These are phyloP conservation scores for Rubia tinctorum DNA, from an alignment of 305 asterid genomes.

Conservation along the genomic window DNA sequence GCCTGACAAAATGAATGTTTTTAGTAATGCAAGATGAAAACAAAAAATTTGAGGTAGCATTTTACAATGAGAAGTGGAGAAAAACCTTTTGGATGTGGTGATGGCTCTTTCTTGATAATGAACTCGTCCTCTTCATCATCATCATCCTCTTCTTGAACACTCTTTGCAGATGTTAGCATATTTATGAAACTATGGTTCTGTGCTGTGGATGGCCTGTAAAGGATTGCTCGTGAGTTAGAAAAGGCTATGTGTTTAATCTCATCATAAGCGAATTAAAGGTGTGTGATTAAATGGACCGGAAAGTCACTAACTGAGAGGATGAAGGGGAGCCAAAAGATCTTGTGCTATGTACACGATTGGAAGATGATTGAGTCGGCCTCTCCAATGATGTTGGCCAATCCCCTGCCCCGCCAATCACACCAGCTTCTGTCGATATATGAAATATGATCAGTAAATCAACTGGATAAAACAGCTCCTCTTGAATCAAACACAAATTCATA, in stretches of 20 bases:
- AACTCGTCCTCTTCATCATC: constrained; percentile 77
- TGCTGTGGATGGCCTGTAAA: constrained; percentile 64
- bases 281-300: constrained; percentile 17
- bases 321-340: constrained; percentile 63
- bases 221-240: constrained; percentile 10
- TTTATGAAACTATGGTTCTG: constrained; percentile 67
- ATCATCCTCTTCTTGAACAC: constrained; percentile 73
- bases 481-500: background rate
- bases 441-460: constrained; percentile 1
- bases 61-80: constrained; percentile 8
- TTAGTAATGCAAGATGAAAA: constrained; percentile 10
- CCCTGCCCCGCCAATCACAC: constrained; percentile 55
- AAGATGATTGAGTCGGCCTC: constrained; percentile 63
- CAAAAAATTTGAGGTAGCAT: constrained; percentile 12
- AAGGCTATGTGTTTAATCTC: constrained; percentile 6
- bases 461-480: constrained; percentile 3
- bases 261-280: background rate
- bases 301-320: constrained; percentile 70
- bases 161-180: constrained; percentile 71
- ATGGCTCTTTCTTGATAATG: constrained; percentile 59
- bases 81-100: constrained; percentile 63
- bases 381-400: constrained; percentile 61
- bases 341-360: constrained; percentile 42
- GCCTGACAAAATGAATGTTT: constrained; percentile 37
- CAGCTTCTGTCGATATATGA: constrained; percentile 46